Conservation (phyloP, 2,329 filamentous ascomycete genomes). For the Paecilomyces sp. region DNA sequence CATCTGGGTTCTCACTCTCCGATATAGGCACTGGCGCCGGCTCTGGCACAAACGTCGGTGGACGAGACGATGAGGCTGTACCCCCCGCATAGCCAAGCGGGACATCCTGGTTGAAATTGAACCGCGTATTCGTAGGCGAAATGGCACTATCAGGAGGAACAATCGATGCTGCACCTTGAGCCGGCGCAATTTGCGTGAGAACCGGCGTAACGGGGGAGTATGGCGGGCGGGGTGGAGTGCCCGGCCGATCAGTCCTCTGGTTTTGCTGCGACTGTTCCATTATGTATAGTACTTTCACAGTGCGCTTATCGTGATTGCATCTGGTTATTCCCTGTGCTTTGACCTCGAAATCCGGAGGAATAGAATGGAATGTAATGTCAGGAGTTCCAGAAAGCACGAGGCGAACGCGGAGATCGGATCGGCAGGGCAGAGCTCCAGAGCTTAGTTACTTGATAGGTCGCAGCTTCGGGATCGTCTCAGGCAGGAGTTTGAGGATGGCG, state of each 20-base stretch:
- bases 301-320: background rate
- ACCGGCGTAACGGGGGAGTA: slow-evolving; percentile 43
- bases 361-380: background rate
- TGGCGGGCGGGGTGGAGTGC: slow-evolving; percentile 37
- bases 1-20: slow-evolving; percentile 65
- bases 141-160: slow-evolving; percentile 23
- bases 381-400: slow-evolving; percentile 1
- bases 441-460: background rate
- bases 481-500: background rate
- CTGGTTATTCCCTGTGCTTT: background rate
- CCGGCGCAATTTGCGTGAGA: slow-evolving; percentile 27
- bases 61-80: slow-evolving; percentile 4
- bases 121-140: slow-evolving; percentile 15
- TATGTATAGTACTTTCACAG: background rate
- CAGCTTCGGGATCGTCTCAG: background rate
- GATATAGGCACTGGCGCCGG: slow-evolving; percentile 39
- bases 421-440: background rate
- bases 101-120: slow-evolving; percentile 2
- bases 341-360: background rate
- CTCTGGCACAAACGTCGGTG: slow-evolving; percentile 23
- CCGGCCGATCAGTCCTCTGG: slow-evolving; percentile 16
- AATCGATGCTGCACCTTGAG: slow-evolving; percentile 20
- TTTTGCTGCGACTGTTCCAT: slow-evolving; percentile 30
- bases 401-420: background rate
- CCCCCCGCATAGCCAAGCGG: slow-evolving; percentile 4